Percentiles rank a stretch among this genome's conserved stretches.
Evolutionary conservation across 192 early-diverging fungal species (phyloP).

Genomic region (Thamnidium elegans): DNA sequence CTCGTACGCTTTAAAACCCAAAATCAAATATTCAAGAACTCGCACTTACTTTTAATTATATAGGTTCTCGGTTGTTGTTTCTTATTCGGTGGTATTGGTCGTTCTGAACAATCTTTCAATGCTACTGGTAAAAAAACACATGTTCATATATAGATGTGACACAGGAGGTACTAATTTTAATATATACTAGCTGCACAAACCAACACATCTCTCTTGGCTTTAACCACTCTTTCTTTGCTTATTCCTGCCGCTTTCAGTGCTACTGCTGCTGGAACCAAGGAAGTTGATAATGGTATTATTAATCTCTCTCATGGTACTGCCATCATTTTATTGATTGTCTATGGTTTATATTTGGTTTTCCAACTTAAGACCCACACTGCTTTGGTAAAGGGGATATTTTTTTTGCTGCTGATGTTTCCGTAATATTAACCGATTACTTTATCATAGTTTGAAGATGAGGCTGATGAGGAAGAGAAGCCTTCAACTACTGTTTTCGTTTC

Average conservation of each 20-base stretch:
- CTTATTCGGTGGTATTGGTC: slow-evolving; percentile 72
- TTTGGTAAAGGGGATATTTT: slow-evolving; percentile 33
- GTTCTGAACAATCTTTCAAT: slow-evolving; percentile 65
- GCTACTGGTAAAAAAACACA: slow-evolving; percentile 38
- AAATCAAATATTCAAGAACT: too few species aligned
- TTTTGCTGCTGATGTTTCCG: not conserved
- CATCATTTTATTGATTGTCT: slow-evolving; percentile 67
- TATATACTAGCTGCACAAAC: slow-evolving; percentile 58
- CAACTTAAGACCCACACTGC: slow-evolving; percentile 85
- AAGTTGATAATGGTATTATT: slow-evolving; percentile 40
- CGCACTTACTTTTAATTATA: not conserved
- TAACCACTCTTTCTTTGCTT: slow-evolving; percentile 64
- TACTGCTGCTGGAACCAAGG: slow-evolving; percentile 41
- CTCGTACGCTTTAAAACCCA: slow-evolving; percentile 51
- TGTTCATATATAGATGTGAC: not conserved
- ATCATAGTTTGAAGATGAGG: slow-evolving; percentile 37
- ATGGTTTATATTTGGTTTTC: slow-evolving; percentile 73
- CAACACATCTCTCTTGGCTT: slow-evolving; percentile 59
- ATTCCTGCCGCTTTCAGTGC: slow-evolving; percentile 70
- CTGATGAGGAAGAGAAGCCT: slow-evolving; percentile 57
- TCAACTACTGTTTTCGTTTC: slow-evolving; percentile 58
- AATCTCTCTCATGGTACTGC: slow-evolving; percentile 64
- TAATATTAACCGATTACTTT: not conserved
- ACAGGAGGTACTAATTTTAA: not conserved
- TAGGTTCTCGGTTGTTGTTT: slow-evolving; percentile 79